These are phyloP conservation scores for Verticillium albo-atrum DNA, from an alignment of 2,329 filamentous ascomycete genomes.

Conservation along the genomic window DNA sequence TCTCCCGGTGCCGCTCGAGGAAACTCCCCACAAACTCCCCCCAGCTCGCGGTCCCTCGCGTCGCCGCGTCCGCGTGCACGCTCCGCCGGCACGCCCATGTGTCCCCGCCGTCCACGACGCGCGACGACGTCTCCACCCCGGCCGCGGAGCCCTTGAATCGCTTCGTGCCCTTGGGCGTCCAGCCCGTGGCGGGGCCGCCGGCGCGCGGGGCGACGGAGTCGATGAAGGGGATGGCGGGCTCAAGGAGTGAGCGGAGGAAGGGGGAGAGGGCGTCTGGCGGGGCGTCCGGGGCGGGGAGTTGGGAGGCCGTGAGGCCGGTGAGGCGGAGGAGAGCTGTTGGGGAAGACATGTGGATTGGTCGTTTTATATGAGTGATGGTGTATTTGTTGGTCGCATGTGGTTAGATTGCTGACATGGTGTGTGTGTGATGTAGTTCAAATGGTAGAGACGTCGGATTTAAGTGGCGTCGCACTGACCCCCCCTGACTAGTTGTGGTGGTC, in stretches of 20 bases:
- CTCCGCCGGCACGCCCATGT: slow-evolving; percentile 62
- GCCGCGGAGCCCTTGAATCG: slow-evolving; percentile 43
- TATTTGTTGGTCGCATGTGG: too few species aligned
- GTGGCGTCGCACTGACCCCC: too few species aligned
- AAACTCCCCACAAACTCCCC: slow-evolving; percentile 58
- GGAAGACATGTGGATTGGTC: slow-evolving; percentile 29
- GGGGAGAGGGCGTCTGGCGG: slow-evolving; percentile 37
- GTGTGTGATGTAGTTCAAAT: too few species aligned
- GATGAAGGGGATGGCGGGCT: slow-evolving; percentile 57
- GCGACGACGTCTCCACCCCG: slow-evolving; percentile 48
- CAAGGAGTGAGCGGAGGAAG: slow-evolving; percentile 48
- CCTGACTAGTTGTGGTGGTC: too few species aligned
- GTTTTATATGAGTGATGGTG: background rate
- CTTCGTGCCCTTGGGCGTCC: slow-evolving; percentile 48
- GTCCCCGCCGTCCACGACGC: slow-evolving; percentile 45
- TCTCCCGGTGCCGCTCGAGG: slow-evolving; percentile 41
- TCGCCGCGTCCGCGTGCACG: slow-evolving; percentile 49
- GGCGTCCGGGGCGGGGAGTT: slow-evolving; percentile 39
- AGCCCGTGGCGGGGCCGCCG: slow-evolving; percentile 24
- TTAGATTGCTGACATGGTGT: too few species aligned
- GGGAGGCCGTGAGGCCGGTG: slow-evolving; percentile 42
- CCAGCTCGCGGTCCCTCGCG: slow-evolving; percentile 54
- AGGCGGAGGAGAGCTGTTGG: slow-evolving; percentile 37
- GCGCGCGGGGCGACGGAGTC: slow-evolving; percentile 43
- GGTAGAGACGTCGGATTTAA: too few species aligned